Evolutionary conservation across 2,329 filamentous ascomycete species (phyloP).

Genomic region (Lasiodiplodia hormozganensis): DNA sequence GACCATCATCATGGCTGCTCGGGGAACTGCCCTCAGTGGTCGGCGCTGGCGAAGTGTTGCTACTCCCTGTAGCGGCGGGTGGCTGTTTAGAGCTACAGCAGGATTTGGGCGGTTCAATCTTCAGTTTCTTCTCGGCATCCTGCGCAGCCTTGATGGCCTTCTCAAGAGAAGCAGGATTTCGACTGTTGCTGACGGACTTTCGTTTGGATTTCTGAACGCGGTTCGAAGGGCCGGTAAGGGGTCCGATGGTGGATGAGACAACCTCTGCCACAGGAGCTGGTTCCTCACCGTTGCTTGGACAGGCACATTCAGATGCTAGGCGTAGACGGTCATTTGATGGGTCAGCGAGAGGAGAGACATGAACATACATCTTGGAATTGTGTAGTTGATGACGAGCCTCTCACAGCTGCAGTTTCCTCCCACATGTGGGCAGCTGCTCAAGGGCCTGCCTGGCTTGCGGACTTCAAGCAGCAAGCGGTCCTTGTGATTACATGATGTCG

Average conservation of each 20-base stretch:
- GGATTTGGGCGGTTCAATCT: slow-evolving; percentile 3
- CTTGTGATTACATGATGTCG: slow-evolving; percentile 75
- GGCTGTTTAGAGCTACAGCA: slow-evolving; percentile 22
- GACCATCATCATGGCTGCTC: slow-evolving; percentile 6
- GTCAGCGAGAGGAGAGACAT: slow-evolving; percentile 2
- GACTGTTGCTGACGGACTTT: slow-evolving; percentile 36
- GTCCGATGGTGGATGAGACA: slow-evolving; percentile 15
- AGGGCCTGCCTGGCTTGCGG: slow-evolving; percentile 72
- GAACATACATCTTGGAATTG: slow-evolving; percentile 46
- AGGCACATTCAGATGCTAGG: slow-evolving; percentile 45
- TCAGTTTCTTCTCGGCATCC: slow-evolving; percentile 6
- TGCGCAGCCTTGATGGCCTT: slow-evolving; percentile 42
- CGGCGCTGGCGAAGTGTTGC: slow-evolving; percentile 9
- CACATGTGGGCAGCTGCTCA: slow-evolving; percentile 73
- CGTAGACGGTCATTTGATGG: not conserved
- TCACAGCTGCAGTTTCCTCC: slow-evolving; percentile 68
- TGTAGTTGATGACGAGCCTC: slow-evolving; percentile 62
- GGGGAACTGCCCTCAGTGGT: slow-evolving; percentile 13
- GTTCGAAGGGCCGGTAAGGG: slow-evolving; percentile 29
- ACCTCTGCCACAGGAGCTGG: slow-evolving; percentile 25
- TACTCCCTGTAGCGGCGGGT: slow-evolving; percentile 8
- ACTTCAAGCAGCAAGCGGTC: slow-evolving; percentile 75
- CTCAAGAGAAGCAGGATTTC: slow-evolving; percentile 41
- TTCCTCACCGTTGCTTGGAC: slow-evolving; percentile 35
- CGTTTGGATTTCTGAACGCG: slow-evolving; percentile 43